A percentile compares a stretch with the other conserved stretches of the same genome.
These are phyloP conservation scores for Aspergillus sp. DNA, from an alignment of 2,329 filamentous ascomycete species.

Conservation along the genomic window DNA sequence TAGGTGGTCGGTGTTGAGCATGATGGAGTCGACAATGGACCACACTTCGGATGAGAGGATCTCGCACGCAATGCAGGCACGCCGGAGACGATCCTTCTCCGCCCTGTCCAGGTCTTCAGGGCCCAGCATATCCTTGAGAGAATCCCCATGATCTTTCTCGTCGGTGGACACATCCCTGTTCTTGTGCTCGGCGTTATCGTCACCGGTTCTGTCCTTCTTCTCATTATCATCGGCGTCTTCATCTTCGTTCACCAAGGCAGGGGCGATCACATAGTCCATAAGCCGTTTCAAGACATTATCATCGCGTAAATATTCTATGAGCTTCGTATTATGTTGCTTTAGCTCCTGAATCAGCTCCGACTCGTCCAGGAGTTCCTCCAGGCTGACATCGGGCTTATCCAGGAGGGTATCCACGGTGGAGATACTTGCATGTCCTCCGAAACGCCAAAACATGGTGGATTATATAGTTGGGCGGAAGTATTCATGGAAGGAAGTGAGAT, in stretches of 20 bases:
- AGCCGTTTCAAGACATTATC: conserved; percentile 80
- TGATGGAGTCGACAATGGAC: conserved; percentile 90
- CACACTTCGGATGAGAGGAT: conserved; percentile 93
- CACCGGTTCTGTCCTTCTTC: conserved; percentile 51
- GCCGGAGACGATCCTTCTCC: conserved; percentile 89
- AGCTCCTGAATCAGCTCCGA: conserved; percentile 95
- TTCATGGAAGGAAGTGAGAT: conserved; percentile 32
- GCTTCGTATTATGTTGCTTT: conserved; percentile 96
- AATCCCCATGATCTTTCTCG: conserved; percentile 39
- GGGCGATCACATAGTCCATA: conserved; percentile 86
- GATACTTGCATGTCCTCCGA: conserved; percentile 97
- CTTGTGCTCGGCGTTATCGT: conserved; percentile 32
- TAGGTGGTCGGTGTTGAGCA: conserved; percentile 76
- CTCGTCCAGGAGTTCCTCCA: conserved; percentile 95
- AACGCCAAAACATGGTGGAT: conserved; percentile 97
- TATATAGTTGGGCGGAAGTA: conserved; percentile 33
- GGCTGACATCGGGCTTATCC: conserved; percentile 88
- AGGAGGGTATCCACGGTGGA: conserved; percentile 95
- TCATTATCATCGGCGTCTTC: conserved; percentile 52
- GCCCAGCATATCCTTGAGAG: conserved; percentile 32
- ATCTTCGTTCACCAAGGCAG: conserved; percentile 54
- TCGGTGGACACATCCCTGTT: conserved; percentile 27
- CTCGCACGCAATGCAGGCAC: conserved; percentile 90
- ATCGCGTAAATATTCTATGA: conserved; percentile 92
- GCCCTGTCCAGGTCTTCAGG: conserved; percentile 62